A percentile compares a stretch with the other conserved stretches of the same genome.
These are phyloP conservation scores for Kickxella alabastrina DNA, from an alignment of 192 early-diverging fungal species.

Conservation along the genomic window DNA sequence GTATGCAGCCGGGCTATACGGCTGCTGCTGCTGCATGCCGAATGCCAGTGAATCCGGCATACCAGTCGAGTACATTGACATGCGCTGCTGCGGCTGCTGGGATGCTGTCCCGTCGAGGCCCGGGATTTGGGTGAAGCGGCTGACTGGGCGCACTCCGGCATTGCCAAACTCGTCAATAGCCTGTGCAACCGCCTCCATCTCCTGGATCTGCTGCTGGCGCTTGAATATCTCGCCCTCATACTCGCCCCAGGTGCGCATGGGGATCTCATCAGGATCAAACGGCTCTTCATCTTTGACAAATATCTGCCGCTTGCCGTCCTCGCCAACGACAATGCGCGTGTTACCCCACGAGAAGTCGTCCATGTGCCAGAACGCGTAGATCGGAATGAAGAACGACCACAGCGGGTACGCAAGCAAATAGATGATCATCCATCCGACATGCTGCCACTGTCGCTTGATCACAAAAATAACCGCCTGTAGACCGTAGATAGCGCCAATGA, in stretches of 20 bases:
- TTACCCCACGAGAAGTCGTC: constrained; percentile 99
- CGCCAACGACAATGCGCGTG: constrained; percentile 79
- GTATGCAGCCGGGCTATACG: constrained; percentile 19
- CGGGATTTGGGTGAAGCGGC: constrained; percentile 23
- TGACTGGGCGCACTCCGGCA: constrained; percentile 19
- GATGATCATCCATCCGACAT: constrained; percentile 79
- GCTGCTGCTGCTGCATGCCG: constrained; percentile 3
- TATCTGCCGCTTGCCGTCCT: constrained; percentile 62
- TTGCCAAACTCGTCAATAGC: constrained; percentile 42
- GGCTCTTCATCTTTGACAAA: constrained; percentile 68
- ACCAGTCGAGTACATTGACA: neutral
- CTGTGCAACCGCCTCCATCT: constrained; percentile 26
- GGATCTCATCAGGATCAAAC: constrained; percentile 84
- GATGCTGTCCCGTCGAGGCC: neutral
- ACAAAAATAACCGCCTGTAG: constrained; percentile 84
- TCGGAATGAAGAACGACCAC: constrained; percentile 87
- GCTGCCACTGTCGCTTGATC: constrained; percentile 73
- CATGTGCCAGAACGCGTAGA: constrained; percentile 98
- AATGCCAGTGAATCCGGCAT: neutral
- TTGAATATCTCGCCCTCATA: constrained; percentile 58
- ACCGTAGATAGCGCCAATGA: constrained; percentile 82
- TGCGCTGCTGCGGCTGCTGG: neutral
- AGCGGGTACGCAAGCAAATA: constrained; percentile 89
- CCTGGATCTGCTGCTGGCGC: neutral
- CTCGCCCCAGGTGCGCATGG: constrained; percentile 81